Conservation (phyloP, 129 eudicot species). For the Flaveria trinervia region DNA sequence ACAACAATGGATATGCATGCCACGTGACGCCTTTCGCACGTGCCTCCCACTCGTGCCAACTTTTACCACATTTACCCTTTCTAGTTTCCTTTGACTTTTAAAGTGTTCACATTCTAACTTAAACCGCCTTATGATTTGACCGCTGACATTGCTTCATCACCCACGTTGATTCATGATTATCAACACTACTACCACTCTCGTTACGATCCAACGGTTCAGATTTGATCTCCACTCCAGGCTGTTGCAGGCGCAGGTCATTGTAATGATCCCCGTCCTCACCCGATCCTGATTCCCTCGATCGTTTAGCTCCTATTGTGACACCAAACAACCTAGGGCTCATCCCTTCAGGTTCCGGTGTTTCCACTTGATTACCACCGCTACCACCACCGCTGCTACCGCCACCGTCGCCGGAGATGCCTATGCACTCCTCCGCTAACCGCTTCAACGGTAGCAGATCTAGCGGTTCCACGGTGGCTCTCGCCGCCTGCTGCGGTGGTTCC, state of each 20-base stretch:
- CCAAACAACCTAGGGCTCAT: conserved; percentile 64
- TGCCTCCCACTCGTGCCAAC: conserved; percentile 28
- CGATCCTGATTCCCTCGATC: conserved; percentile 44
- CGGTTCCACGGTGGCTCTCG: conserved; percentile 29
- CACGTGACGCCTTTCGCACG: conserved; percentile 50
- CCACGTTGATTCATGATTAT: conserved; percentile 48
- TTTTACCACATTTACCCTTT: conserved; percentile 29
- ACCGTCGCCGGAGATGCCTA: not conserved
- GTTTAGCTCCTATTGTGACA: conserved; percentile 63
- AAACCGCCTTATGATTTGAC: conserved; percentile 7
- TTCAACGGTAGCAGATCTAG: conserved; percentile 63
- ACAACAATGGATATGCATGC: conserved; percentile 15
- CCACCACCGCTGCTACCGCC: not conserved
- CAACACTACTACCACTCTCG: conserved; percentile 39
- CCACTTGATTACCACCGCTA: not conserved
- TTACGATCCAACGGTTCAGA: conserved; percentile 65
- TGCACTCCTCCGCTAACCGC: conserved; percentile 43
- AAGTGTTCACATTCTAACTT: not conserved
- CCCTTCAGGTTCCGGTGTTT: conserved; percentile 27
- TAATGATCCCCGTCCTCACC: conserved; percentile 39
- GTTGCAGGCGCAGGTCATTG: conserved; percentile 54
- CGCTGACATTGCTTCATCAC: conserved; percentile 28
- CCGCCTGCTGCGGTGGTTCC: conserved; percentile 8
- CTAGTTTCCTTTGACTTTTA: not conserved
- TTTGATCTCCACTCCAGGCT: conserved; percentile 52